Base-by-base conservation (phyloP, 2,329 filamentous ascomycete genomes). In the Venturia nashicola region DNA sequence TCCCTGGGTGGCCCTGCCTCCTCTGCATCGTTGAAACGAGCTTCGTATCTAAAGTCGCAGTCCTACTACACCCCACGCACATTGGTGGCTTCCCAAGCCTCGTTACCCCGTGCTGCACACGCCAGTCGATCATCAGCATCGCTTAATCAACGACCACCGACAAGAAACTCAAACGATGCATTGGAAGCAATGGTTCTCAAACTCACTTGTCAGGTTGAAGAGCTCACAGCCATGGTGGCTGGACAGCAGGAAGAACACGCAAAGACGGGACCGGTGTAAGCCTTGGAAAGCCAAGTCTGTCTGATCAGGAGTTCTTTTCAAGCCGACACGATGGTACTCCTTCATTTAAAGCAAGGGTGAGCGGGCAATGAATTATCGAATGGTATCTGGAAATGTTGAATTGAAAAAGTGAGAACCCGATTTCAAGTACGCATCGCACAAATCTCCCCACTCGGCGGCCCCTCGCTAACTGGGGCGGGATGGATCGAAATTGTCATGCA, bases 151-250 rank as follows among this genome's bases (percentile, higher is more conserved):
- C 55, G 36, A 20, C 18, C 55, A 18, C 23, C 62, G 11, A 61
- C 54, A 40, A 42, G 60, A 62, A 48, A 14, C 7, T 32, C 60
- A 1, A 44, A 12, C 20, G 60, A 46, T 14, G 42, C 40, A 16
- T 66, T 76, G 55, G 71, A 67, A 68, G 67, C 71, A 66, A 70
- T 76, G 69, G 72, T 76, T 64, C 66, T 74, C 48, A 74, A 72
- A 68, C 73, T 77, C 64, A 72, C 70, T 44, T 65, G 69, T 48
- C 74, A 76, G 65, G 72, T 76, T 48, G 73, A 76, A 64, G 70
- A 75, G 66, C 74, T 77, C 65, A 75, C 71, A 64, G 69, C 68
- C 43, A 70, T 75, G 67, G 71, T 77, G 55, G 72, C 72, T 63
- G 70, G 73, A 68, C 73, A 75, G 32, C 60, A 59, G 27, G 20